Evolutionary conservation across 148 eudicot genomes (phyloP).

Genomic region (Rheum nobile): DNA sequence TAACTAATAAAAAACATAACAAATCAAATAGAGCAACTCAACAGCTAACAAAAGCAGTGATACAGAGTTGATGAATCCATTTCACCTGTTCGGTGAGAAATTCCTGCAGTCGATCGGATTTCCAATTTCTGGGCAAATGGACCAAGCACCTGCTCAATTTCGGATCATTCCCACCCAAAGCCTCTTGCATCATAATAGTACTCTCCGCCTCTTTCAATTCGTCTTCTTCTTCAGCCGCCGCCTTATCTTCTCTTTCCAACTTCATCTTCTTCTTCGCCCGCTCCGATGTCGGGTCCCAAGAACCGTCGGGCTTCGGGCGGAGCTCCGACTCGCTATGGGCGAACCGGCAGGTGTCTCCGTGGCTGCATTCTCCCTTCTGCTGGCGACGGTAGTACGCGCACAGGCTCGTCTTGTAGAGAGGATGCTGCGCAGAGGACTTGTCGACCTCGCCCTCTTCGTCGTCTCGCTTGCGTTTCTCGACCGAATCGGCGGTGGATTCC

Average conservation of each 20-base stretch:
- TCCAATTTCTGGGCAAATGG: constrained; percentile 69
- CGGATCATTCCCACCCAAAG: constrained; percentile 26
- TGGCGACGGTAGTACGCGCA: constrained; percentile 69
- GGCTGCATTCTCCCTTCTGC: constrained; percentile 47
- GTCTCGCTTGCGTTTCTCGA: constrained; percentile 59
- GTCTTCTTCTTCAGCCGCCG: constrained; percentile 12
- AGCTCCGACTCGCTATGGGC: constrained; percentile 86
- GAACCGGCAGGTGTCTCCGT: constrained; percentile 65
- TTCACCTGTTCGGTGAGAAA: constrained; percentile 56
- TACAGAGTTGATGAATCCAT: not conserved
- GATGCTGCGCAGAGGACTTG: constrained; percentile 28
- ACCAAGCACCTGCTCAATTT: constrained; percentile 53
- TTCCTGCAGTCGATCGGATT: constrained; percentile 36
- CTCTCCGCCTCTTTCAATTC: constrained; percentile 14
- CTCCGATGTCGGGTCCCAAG: constrained; percentile 92
- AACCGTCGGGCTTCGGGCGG: constrained; percentile 48
- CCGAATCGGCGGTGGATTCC: constrained; percentile 11
- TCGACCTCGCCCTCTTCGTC: constrained; percentile 11
- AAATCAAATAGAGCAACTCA: not conserved
- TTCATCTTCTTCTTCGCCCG: constrained; percentile 51
- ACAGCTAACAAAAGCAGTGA: not conserved
- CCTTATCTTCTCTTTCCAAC: constrained; percentile 17
- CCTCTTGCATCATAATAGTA: constrained; percentile 56
- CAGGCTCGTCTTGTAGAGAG: constrained; percentile 70
- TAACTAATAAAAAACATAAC: not conserved